phyloP scores from a whole-genome alignment of 2,329 filamentous ascomycete genomes.

The Pseudogymnoascus sp. region DNA sequence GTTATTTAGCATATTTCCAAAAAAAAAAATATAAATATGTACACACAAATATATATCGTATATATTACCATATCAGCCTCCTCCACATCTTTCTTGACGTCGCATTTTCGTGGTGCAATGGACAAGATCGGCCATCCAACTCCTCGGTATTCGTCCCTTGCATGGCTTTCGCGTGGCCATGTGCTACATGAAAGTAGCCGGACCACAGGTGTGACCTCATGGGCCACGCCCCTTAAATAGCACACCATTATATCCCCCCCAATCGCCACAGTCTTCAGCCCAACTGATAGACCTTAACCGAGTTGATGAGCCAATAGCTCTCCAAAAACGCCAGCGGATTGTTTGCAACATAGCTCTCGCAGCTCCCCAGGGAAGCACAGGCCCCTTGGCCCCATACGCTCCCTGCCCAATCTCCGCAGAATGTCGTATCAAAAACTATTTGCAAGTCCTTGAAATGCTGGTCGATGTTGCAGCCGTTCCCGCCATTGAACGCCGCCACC shows the following conservation, averaged over 20 bases:
- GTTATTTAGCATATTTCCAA: background rate
- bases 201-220: background rate
- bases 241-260: background rate
- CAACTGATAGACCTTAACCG: slow-evolving; percentile 50
- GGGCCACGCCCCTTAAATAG: background rate
- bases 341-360: slow-evolving; percentile 61
- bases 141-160: background rate
- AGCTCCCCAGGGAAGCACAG: slow-evolving; percentile 54
- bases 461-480: slow-evolving; percentile 54
- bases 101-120: background rate
- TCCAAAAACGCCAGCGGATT: slow-evolving; percentile 64
- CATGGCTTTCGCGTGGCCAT: background rate
- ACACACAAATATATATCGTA: background rate
- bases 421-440: slow-evolving; percentile 65
- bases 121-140: background rate
- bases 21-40: no score
- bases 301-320: slow-evolving; percentile 71
- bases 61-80: background rate
- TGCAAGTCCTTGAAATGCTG: slow-evolving; percentile 58
- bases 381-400: slow-evolving; percentile 34
- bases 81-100: background rate
- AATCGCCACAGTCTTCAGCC: slow-evolving; percentile 4
- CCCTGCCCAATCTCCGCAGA: slow-evolving; percentile 70
- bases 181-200: background rate
- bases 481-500: slow-evolving; percentile 57